Evolutionary conservation across 371 early-diverging fungal species (phyloP).

Genomic region (Batrachochytrium dendrobatidis): DNA sequence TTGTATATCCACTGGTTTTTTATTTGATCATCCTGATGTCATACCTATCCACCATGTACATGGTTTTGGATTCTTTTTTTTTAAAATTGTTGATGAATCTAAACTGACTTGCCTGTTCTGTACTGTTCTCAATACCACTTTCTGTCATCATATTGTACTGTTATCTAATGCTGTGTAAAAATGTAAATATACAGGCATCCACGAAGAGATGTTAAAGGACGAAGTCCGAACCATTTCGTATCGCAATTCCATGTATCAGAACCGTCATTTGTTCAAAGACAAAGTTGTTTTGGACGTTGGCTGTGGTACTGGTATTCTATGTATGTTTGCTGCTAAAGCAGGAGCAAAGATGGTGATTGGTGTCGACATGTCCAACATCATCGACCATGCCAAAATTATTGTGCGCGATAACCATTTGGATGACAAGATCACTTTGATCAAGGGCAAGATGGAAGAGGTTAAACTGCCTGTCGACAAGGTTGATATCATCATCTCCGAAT

Average conservation of each 20-base stretch:
- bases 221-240: slow-evolving; percentile 74
- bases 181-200: slow-evolving; percentile 38
- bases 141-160: no score
- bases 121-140: no score
- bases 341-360: slow-evolving; percentile 69
- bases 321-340: slow-evolving; percentile 73
- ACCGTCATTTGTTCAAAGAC: slow-evolving; percentile 76
- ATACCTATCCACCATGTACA: no score
- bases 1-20: no score
- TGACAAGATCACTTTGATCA: slow-evolving; percentile 60
- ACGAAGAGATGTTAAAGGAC: slow-evolving; percentile 65
- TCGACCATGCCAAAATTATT: slow-evolving; percentile 71
- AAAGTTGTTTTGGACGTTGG: slow-evolving; percentile 77
- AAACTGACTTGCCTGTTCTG: background rate
- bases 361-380: slow-evolving; percentile 79
- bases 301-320: slow-evolving; percentile 70
- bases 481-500: slow-evolving; percentile 84
- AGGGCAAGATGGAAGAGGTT: slow-evolving; percentile 82
- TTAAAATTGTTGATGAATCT: background rate
- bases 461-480: slow-evolving; percentile 70
- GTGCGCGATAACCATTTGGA: slow-evolving; percentile 72
- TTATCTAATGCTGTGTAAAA: no score
- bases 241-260: slow-evolving; percentile 72
- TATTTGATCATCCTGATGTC: no score
- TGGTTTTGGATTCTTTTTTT: no score